Evolutionary conservation across 345 rosid genomes (phyloP).

Genomic region (Rhizophora apiculata): DNA sequence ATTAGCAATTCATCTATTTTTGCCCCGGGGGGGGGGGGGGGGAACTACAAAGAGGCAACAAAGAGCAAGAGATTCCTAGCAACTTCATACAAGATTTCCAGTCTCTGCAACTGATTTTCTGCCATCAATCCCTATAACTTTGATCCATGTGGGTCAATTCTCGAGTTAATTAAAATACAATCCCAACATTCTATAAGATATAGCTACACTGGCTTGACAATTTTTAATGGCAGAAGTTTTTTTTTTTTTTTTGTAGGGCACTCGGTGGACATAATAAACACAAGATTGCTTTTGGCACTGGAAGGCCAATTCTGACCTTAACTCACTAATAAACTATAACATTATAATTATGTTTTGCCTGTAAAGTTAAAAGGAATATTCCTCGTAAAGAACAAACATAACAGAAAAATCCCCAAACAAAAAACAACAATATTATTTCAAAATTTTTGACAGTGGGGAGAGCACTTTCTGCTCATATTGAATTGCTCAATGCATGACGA

Average conservation of each 20-base stretch:
- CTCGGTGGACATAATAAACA: too few species aligned
- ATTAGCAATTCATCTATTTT: too few species aligned
- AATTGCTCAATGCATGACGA: constrained; percentile 20
- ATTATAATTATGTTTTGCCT: neutral
- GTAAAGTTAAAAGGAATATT: constrained; percentile 49
- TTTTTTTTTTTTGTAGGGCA: too few species aligned
- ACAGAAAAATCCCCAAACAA: constrained; percentile 30
- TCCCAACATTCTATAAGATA: neutral
- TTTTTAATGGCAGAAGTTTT: neutral
- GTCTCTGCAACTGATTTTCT: too few species aligned
- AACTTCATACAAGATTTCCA: too few species aligned
- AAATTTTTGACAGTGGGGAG: constrained; percentile 7
- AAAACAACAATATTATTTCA: constrained; percentile 26
- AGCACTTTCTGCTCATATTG: constrained; percentile 18
- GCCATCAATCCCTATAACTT: too few species aligned
- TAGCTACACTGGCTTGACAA: neutral
- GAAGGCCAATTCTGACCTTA: neutral
- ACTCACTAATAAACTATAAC: neutral
- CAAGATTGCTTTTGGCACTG: neutral
- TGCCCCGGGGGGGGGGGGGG: too few species aligned
- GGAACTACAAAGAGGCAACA: too few species aligned
- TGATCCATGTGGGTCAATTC: neutral
- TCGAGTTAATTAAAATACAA: neutral
- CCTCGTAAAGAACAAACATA: constrained; percentile 32
- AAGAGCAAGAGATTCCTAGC: too few species aligned